Conservation (phyloP, 129 eudicot genomes). For the Kitagawia praeruptora region DNA sequence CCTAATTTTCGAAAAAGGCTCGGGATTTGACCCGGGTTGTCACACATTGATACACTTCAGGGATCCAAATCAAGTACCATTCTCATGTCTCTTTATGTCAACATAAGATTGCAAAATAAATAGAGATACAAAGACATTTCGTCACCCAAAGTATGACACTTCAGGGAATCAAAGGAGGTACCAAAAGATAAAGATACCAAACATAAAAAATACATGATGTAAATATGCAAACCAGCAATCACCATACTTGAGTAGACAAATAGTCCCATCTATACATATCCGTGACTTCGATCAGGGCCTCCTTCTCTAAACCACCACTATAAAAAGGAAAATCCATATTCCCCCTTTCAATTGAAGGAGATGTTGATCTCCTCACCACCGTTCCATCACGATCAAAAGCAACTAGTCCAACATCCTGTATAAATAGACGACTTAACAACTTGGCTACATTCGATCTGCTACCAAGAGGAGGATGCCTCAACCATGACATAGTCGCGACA, state of each 20-base stretch:
- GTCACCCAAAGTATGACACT: too few relatives aligned
- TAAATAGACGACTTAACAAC: neutral
- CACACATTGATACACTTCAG: too few relatives aligned
- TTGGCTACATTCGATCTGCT: neutral
- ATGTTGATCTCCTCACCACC: neutral
- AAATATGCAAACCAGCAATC: neutral
- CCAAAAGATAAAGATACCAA: too few relatives aligned
- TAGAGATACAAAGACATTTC: too few relatives aligned
- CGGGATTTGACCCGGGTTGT: too few relatives aligned
- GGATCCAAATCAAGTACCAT: too few relatives aligned
- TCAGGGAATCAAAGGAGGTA: too few relatives aligned
- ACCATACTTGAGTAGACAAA: neutral
- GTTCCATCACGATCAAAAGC: constrained; percentile 3
- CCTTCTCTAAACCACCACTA: neutral
- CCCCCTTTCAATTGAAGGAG: neutral
- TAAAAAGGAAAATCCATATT: neutral
- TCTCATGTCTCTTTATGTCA: too few relatives aligned
- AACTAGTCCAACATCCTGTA: neutral
- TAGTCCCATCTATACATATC: too few relatives aligned
- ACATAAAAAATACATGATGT: too few relatives aligned
- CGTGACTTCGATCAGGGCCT: neutral
- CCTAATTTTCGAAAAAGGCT: too few relatives aligned
- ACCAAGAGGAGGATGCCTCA: neutral
- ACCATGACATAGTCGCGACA: neutral
- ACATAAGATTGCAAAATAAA: too few relatives aligned